A percentile compares a stretch with the other conserved stretches of the same genome.
Conservation (phyloP, 352 stramenopile genomes). For the Globisporangium cylindrosporum region DNA sequence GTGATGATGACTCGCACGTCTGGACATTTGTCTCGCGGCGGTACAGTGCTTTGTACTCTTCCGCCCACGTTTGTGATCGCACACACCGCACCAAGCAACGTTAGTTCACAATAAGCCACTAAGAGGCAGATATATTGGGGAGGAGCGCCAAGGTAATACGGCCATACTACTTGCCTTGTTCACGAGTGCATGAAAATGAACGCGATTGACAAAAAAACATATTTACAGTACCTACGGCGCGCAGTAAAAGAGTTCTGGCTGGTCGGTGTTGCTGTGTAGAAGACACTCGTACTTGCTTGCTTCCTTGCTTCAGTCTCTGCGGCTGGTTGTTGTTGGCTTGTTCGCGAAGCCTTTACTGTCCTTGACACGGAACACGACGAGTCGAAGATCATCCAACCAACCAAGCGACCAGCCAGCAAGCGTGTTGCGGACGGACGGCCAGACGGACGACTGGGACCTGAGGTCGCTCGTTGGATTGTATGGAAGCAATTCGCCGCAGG, state of each 20-base stretch:
- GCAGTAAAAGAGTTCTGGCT: neutral
- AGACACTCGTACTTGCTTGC: neutral
- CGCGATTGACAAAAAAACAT: neutral
- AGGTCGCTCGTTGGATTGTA: neutral
- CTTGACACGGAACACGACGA: neutral
- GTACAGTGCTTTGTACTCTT: neutral
- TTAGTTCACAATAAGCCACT: neutral
- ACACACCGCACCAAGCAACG: neutral
- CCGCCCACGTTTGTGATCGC: neutral
- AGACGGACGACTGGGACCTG: neutral
- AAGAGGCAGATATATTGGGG: neutral
- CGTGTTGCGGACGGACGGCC: neutral
- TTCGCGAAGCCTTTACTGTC: neutral
- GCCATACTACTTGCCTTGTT: neutral
- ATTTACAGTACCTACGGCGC: neutral
- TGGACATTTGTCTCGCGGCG: conserved; percentile 2
- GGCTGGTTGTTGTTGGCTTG: neutral
- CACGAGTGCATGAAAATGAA: neutral
- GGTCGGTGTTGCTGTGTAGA: neutral
- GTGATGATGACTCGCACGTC: neutral
- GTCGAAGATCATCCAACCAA: neutral
- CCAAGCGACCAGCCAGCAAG: neutral
- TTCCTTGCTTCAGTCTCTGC: neutral
- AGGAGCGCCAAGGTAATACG: neutral
- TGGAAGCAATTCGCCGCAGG: neutral